Base-by-base conservation (phyloP, 1,284 basidiomycete genomes). In the Rhodotorula sp. region DNA sequence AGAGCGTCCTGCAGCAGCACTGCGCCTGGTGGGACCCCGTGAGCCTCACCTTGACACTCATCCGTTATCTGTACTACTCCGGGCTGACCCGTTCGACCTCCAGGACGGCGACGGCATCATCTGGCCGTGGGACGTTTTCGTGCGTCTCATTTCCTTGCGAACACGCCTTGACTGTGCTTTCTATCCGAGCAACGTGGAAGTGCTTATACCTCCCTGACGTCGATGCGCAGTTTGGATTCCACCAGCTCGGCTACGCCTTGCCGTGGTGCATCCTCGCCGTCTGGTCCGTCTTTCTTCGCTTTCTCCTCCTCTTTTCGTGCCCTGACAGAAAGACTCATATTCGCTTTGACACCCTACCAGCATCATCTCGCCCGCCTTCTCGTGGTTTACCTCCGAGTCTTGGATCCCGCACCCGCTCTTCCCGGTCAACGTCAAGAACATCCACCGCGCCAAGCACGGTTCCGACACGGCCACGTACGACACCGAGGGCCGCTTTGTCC, bases 401-500 rank as follows among this genome's bases (percentile, higher is more conserved):
- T 71, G 66, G 63, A 62, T 80, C 26, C 79, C 79, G 14, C 78
- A 80, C 51, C 79, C 79, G 0, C 75, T 77, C 64, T 76, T 81
- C 73, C 73, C 79, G 14, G 73, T 81, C 64, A 77, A 73, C 26
- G 63, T 80, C 51, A 76, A 79, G 65, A 74, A 79, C 62, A 78
- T 80, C 39, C 80, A 80, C 62, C 73, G 79, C 18, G 79, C 78
- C 62, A 80, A 79, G 39, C 64, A 66, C 43, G 80, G 80, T 8
- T 78, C 76, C n/a, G 81, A 81, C 67, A 74, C 78, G 0, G 79
- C 80, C 61, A 71, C 77, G 23, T 81, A 79, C 63, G 79, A 81
- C 60, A 39, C 26, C 5, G 63, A 70, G 54, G 78, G 78, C 14
- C 69, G 78, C n/a, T 79, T 79, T 65, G 63, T 76, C 57, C 73